Conservation (phyloP, 495 filamentous ascomycete species). For the Talaromyces thailandensis region DNA sequence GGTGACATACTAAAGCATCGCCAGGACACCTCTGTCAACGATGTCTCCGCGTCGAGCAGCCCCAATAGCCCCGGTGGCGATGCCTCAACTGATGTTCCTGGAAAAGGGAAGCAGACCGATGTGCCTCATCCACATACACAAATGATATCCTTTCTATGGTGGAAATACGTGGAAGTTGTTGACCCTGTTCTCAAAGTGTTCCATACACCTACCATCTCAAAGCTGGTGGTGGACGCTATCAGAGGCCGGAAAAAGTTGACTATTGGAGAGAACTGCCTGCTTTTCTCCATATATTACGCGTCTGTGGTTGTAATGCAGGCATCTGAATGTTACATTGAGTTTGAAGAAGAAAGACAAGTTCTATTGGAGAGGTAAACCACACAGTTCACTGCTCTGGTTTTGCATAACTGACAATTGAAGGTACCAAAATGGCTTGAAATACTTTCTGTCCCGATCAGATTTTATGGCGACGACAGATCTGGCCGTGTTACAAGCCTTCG, state of each 20-base stretch:
- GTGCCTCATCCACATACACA: conserved; percentile 4
- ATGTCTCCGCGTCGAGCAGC: not conserved
- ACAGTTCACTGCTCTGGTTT: not conserved
- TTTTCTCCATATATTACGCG: conserved; percentile 68
- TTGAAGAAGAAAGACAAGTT: conserved; percentile 8
- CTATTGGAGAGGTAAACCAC: conserved; percentile 35
- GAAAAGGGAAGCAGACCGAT: not conserved
- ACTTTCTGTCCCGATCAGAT: conserved; percentile 54
- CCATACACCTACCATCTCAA: conserved; percentile 15
- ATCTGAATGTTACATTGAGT: conserved; percentile 12
- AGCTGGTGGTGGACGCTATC: conserved; percentile 7
- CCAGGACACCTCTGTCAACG: not conserved
- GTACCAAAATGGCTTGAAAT: conserved; percentile 63
- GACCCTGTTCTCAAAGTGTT: conserved; percentile 18
- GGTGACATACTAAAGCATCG: not conserved
- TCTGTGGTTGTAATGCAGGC: conserved; percentile 51
- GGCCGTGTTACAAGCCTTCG: conserved; percentile 59
- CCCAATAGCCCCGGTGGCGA: not conserved
- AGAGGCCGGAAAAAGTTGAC: not conserved
- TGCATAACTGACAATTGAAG: conserved; percentile 2
- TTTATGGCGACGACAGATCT: conserved; percentile 58
- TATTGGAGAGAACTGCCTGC: conserved; percentile 44
- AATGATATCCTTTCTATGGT: conserved; percentile 13
- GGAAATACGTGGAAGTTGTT: conserved; percentile 14
- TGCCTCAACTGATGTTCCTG: not conserved